Evolutionary conservation across 176 grass and related monocot genomes (phyloP), one percentile per base, ranked within the genome.

Genomic region (Eremochloa ophiuroides): DNA sequence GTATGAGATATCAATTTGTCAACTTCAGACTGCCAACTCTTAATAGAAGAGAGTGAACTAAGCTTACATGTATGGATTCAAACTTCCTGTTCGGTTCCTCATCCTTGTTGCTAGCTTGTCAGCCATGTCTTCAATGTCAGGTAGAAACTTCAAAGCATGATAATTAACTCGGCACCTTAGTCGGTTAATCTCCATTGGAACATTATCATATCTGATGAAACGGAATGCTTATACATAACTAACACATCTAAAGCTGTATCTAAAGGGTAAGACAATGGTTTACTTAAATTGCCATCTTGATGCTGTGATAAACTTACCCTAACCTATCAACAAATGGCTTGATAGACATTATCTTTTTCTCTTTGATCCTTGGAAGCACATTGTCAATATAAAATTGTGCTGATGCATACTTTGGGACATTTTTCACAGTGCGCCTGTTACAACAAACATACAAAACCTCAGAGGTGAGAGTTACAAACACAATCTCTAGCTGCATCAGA

Each of bases 281-380:
- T 33, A 66, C 80, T 42, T 10, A 40, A 38, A 80, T 8, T 39
- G 77, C 5, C 42, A 42, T 64, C 70, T 80, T 46, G 44, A 71
- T 42, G 72, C 7, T 77, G 71, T 53, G 61, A 48, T 73, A 81
- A 1, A 90, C 86, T 91, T 93, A 98, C 96, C 96, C 93, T 80
- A 99, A 85, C 62, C 93, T 93, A 87, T 99, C 96, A 53, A 95
- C 96, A 33, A 99, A 99, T 16, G 96, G 96, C 59, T 99, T 99
- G 67, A 99, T 84, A 62, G 96, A 92, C 96, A 99, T 99, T 93
- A 99, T 99, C 62, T 88, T 91, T 84, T 99, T 99, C 73, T 99
- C 96, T 86, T 87, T 95, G 77, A 99, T 87, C 86, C 96, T 99
- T 75, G 93, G 96, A 89, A 99, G 93, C 65, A 99, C 96, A 66